Evolutionary conservation across 345 rosid genomes (phyloP).

Genomic region (Theobroma cacao): DNA sequence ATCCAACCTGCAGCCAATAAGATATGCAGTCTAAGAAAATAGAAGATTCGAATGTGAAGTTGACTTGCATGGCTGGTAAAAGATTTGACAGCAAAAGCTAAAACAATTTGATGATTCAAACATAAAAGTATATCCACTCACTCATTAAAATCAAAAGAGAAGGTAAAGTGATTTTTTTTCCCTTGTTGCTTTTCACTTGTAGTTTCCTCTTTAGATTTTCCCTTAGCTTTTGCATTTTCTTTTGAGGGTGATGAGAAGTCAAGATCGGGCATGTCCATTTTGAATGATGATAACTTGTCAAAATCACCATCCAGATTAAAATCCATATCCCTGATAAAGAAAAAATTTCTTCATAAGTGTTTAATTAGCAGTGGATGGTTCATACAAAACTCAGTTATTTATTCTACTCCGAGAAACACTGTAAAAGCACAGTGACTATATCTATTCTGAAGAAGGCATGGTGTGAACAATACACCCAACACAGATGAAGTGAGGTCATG

Average conservation of each 20-base stretch:
- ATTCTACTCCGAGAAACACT: neutral
- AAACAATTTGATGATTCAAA: neutral
- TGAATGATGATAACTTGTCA: constrained; percentile 69
- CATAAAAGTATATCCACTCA: constrained; percentile 26
- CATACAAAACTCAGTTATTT: neutral
- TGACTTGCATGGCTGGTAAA: neutral
- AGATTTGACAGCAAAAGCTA: neutral
- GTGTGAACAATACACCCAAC: neutral
- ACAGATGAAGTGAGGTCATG: neutral
- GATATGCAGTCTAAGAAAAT: constrained; percentile 26
- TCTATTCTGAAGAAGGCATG: neutral
- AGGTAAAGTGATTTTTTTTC: constrained; percentile 46
- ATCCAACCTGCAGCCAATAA: constrained; percentile 49
- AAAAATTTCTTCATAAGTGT: neutral
- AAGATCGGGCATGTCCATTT: constrained; percentile 76
- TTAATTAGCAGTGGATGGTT: neutral
- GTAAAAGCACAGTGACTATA: neutral
- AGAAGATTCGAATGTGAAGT: neutral
- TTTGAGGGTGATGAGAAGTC: constrained; percentile 63
- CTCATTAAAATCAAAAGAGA: constrained; percentile 81
- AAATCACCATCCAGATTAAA: constrained; percentile 74
- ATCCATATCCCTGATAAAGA: constrained; percentile 64
- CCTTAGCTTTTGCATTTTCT: constrained; percentile 51
- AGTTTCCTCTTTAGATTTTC: constrained; percentile 45
- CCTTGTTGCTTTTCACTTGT: constrained; percentile 30